Evolutionary conservation across 1,139 yeast genomes (phyloP).

Genomic region (Diutina sp.): DNA sequence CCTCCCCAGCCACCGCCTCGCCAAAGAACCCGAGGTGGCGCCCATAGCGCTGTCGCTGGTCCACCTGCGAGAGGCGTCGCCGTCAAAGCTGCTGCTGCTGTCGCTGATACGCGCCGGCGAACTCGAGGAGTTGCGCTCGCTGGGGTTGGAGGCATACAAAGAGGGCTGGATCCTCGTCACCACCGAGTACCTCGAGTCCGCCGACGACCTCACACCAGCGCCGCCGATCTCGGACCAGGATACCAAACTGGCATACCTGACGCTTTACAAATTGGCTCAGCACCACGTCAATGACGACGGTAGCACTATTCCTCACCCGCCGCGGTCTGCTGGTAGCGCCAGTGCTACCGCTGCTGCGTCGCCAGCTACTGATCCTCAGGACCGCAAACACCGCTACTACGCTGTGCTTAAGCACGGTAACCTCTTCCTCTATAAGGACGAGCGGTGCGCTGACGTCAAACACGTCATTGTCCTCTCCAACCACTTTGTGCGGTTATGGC

Average conservation of each 20-base stretch:
- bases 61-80: background rate
- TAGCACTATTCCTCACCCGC: background rate
- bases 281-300: conserved; percentile 7
- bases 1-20: conserved; percentile 14
- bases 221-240: conserved; percentile 20
- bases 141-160: conserved; percentile 55
- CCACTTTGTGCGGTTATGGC: conserved; percentile 77
- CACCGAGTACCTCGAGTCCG: conserved; percentile 49
- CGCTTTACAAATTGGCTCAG: conserved; percentile 44
- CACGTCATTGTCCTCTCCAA: conserved; percentile 72
- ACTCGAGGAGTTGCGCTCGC: conserved; percentile 40
- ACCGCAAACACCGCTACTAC: conserved; percentile 44
- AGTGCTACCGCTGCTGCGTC: background rate
- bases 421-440: conserved; percentile 65
- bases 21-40: conserved; percentile 9
- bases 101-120: conserved; percentile 40
- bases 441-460: conserved; percentile 49
- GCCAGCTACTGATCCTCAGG: conserved; percentile 13
- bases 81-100: background rate
- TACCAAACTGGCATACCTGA: conserved; percentile 43
- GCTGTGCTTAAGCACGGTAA: conserved; percentile 77
- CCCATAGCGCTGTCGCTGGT: background rate
- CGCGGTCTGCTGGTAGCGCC: background rate
- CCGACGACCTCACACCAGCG: conserved; percentile 13
- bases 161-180: conserved; percentile 82